Evolutionary conservation across 73 alveolate genomes (phyloP), one percentile per base, ranked within the genome.

Genomic region (Urostyla sp.): DNA sequence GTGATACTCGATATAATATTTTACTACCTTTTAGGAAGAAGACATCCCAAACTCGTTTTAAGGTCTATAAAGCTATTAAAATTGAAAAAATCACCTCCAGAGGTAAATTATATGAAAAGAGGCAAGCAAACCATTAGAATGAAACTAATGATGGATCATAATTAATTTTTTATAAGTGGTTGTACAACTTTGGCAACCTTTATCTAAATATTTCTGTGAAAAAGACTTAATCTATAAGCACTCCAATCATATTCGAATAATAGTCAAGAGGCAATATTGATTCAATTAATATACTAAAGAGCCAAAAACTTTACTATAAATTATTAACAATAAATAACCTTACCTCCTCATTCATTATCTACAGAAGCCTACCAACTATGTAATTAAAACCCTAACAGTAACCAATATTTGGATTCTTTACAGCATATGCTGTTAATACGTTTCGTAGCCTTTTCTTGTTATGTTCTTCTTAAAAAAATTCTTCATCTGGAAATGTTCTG

Each of bases 361-460:
- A 18, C 35, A 82, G 46, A 44, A 88, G 67, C 57, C 85, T 57
- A 21, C 87, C 96, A 31, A 67, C 93, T 45, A 92, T 52, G 52
- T 82, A 92, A 53, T 92, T 92, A 49, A 92, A 50, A 20, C 98
- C 98, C 57, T 92, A 85, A 50, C 98, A 92, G 63, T 90, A 88
- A 28, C 87, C 85, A 18, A 44, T 31, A 8, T 43, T 30, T 0
- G 80, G 81, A 27, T 73, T 53, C 54, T 38, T 69, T 2, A 69
- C 69, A 23, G 83, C 30, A 30, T 69, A 69, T 15, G 83, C 83
- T 24, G 40, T 44, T 8, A 44, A 38, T 24, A 69, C 48, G 45
- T 49, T 44, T 5, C 48, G 57, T 4, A 69, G 40, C 20, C 20
- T 31, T 16, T 63, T 2, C 21, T 27, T 18, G 26, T 43, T 32